phyloP scores from a whole-genome alignment of 2,329 filamentous ascomycete species.

The Trichoderma sp. region DNA sequence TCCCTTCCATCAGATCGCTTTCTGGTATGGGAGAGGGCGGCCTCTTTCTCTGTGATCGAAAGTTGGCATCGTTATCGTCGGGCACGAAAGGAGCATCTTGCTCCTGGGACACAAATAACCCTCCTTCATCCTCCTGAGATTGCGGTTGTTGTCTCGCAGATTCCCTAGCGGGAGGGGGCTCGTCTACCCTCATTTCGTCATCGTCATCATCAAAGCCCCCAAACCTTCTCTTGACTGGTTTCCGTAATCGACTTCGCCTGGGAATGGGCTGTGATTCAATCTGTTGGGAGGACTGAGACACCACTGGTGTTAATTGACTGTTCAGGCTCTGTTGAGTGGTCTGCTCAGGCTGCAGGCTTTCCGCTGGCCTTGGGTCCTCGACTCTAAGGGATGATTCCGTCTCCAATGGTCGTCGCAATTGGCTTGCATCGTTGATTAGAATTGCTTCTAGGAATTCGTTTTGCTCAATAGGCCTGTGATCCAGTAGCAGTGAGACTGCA shows the following conservation, averaged over 20 bases:
- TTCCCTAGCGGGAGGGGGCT: slow-evolving; percentile 1
- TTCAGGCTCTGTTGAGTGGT: slow-evolving; percentile 10
- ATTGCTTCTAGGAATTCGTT: slow-evolving; percentile 92
- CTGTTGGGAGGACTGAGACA: slow-evolving; percentile 22
- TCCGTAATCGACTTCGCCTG: slow-evolving; percentile 31
- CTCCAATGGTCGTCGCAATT: slow-evolving; percentile 66
- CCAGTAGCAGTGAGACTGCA: slow-evolving; percentile 66
- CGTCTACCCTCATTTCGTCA: slow-evolving; percentile 25
- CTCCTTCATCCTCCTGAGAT: slow-evolving; percentile 38
- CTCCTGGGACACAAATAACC: slow-evolving; percentile 58
- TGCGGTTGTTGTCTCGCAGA: slow-evolving; percentile 10
- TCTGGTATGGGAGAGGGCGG: slow-evolving; percentile 41
- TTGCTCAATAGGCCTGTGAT: slow-evolving; percentile 82
- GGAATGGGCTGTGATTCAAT: slow-evolving; percentile 24
- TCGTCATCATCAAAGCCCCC: slow-evolving; percentile 63
- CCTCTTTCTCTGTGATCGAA: slow-evolving; percentile 44
- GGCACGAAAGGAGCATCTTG: slow-evolving; percentile 26
- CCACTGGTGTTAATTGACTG: slow-evolving; percentile 16
- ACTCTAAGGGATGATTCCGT: slow-evolving; percentile 35
- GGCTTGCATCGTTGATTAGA: slow-evolving; percentile 71
- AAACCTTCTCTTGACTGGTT: slow-evolving; percentile 57
- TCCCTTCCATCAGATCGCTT: slow-evolving; percentile 63
- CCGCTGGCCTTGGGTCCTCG: slow-evolving; percentile 21
- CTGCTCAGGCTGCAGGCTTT: slow-evolving; percentile 7
- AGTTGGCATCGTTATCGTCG: slow-evolving; percentile 23